Evolutionary conservation across 2,329 filamentous ascomycete genomes (phyloP).

Genomic region (Ophidiomyces ophidiicola): DNA sequence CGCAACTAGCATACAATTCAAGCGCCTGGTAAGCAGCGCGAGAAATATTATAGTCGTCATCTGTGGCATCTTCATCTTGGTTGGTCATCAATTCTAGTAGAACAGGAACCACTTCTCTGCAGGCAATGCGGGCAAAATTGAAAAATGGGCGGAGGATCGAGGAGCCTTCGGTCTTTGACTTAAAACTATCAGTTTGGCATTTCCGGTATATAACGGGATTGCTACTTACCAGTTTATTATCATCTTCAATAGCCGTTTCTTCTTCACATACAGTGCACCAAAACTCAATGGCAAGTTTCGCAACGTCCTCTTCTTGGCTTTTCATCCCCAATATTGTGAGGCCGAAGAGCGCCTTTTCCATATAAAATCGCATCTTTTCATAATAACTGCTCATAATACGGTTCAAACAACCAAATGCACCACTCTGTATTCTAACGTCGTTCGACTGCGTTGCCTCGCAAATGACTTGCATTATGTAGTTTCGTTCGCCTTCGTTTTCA

Average conservation of each 20-base stretch:
- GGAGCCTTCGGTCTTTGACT: slow-evolving; percentile 56
- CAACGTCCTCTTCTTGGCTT: slow-evolving; percentile 91
- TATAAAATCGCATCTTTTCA: slow-evolving; percentile 99
- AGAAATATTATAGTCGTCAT: slow-evolving; percentile 95
- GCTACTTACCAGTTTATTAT: slow-evolving; percentile 62
- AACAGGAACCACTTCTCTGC: slow-evolving; percentile 86
- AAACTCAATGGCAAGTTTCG: slow-evolving; percentile 96
- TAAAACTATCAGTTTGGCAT: slow-evolving; percentile 17
- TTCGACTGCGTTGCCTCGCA: slow-evolving; percentile 95
- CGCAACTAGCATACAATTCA: slow-evolving; percentile 87
- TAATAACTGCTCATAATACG: slow-evolving; percentile 98
- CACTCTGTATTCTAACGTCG: slow-evolving; percentile 84
- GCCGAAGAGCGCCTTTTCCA: slow-evolving; percentile 98
- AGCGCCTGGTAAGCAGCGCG: slow-evolving; percentile 93
- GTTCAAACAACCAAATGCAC: slow-evolving; percentile 93
- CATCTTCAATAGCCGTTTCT: slow-evolving; percentile 94
- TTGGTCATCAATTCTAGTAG: slow-evolving; percentile 80
- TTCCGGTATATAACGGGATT: slow-evolving; percentile 10
- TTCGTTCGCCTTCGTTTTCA: slow-evolving; percentile 96
- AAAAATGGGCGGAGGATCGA: slow-evolving; percentile 84
- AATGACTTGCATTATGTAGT: slow-evolving; percentile 99
- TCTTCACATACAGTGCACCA: slow-evolving; percentile 99
- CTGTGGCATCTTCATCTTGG: slow-evolving; percentile 91
- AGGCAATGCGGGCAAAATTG: slow-evolving; percentile 88
- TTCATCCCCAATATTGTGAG: slow-evolving; percentile 98